phyloP scores from a whole-genome alignment of 768 basidiomycete species.

The Cytidiella melzeri region DNA sequence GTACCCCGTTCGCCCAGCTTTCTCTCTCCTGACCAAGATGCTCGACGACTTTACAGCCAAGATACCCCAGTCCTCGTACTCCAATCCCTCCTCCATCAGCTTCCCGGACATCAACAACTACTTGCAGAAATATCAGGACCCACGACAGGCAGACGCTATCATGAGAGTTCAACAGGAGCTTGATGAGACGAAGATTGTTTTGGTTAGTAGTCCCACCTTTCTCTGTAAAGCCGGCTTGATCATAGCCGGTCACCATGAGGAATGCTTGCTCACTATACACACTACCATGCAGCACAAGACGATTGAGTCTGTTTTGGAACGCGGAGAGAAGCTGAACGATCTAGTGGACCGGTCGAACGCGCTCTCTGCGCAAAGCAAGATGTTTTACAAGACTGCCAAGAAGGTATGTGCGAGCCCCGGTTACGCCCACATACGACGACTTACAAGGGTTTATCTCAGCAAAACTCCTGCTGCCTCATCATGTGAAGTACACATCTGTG shows the following conservation, averaged over 20 bases:
- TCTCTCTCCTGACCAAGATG: conserved; percentile 88
- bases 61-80: conserved; percentile 65
- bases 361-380: conserved; percentile 86
- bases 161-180: conserved; percentile 98
- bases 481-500: conserved; percentile 51
- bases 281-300: conserved; percentile 87
- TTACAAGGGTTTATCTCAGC: conserved; percentile 39
- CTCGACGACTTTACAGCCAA: conserved; percentile 87
- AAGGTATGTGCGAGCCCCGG: conserved; percentile 53
- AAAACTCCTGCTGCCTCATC: conserved; percentile 93
- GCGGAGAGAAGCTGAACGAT: conserved; percentile 95
- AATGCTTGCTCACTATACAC: too few relatives aligned
- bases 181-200: conserved; percentile 97
- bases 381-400: conserved; percentile 99
- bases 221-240: too few relatives aligned
- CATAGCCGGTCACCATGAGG: not conserved
- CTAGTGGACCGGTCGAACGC: conserved; percentile 91
- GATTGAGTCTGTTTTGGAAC: conserved; percentile 92
- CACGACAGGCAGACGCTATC: conserved; percentile 93
- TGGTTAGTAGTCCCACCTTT: conserved; percentile 71
- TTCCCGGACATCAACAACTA: conserved; percentile 76
- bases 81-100: conserved; percentile 58
- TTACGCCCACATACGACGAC: too few relatives aligned
- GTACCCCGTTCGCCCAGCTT: conserved; percentile 94
- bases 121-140: conserved; percentile 93